Conservation (phyloP, 2,329 filamentous ascomycete genomes). For the Dactylellina drechsleri region DNA sequence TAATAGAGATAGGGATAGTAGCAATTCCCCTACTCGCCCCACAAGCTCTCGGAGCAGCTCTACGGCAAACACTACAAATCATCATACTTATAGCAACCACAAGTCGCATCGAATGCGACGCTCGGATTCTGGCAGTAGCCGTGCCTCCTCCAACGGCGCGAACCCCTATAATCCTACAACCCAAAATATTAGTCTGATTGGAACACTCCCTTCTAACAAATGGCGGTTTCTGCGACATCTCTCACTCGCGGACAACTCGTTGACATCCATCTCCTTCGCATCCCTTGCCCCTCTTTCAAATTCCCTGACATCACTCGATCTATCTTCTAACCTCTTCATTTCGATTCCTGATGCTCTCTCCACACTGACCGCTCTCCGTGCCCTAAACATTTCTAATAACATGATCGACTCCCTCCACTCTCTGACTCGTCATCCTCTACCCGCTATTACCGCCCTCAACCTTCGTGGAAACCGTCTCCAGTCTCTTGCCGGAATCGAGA, state of each 20-base stretch:
- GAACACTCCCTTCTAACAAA: slow-evolving; percentile 81
- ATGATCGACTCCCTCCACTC: slow-evolving; percentile 97
- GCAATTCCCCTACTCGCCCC: slow-evolving; percentile 82
- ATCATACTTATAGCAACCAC: slow-evolving; percentile 65
- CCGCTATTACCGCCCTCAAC: slow-evolving; percentile 92
- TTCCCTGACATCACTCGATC: slow-evolving; percentile 88
- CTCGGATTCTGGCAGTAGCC: slow-evolving; percentile 91
- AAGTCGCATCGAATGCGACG: slow-evolving; percentile 78
- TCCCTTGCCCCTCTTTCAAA: slow-evolving; percentile 85
- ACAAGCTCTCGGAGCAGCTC: slow-evolving; percentile 77
- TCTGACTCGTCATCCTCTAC: slow-evolving; percentile 82
- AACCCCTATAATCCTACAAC: slow-evolving; percentile 52
- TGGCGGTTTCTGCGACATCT: slow-evolving; percentile 95
- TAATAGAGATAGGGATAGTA: slow-evolving; percentile 69
- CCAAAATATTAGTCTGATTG: slow-evolving; percentile 62
- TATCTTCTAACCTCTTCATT: slow-evolving; percentile 92
- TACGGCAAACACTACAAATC: slow-evolving; percentile 59
- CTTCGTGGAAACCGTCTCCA: slow-evolving; percentile 86
- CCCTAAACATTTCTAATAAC: slow-evolving; percentile 92
- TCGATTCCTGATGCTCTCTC: slow-evolving; percentile 92
- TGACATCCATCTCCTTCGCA: slow-evolving; percentile 79
- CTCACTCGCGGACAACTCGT: slow-evolving; percentile 87
- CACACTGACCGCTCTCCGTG: slow-evolving; percentile 84
- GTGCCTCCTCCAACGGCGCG: slow-evolving; percentile 67
- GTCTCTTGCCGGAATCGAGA: slow-evolving; percentile 89